These are phyloP conservation scores for Pseudoscleropodium purum DNA, from an alignment of 225 moss, liverwort and hornwort genomes.

Conservation along the genomic window DNA sequence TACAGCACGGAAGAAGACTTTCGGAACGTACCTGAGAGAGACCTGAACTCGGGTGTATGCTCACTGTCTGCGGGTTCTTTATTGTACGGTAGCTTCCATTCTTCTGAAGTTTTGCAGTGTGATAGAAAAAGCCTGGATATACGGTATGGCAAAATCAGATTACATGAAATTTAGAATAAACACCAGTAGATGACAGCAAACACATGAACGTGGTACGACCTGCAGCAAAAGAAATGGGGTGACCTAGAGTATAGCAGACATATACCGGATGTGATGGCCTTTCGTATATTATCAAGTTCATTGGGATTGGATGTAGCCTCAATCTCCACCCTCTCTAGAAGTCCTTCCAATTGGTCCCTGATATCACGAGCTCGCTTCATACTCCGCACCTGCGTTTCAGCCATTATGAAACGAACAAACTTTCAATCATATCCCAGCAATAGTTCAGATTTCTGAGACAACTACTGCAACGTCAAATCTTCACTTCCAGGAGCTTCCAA, in stretches of 20 bases:
- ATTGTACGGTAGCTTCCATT: constrained; percentile 84
- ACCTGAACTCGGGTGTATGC: constrained; percentile 91
- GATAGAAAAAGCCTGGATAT: constrained; percentile 73
- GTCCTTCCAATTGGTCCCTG: constrained; percentile 88
- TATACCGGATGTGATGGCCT: constrained; percentile 75
- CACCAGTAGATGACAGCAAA: not conserved
- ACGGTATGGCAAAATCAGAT: not conserved
- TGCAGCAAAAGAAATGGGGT: not conserved
- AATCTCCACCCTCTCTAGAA: constrained; percentile 89
- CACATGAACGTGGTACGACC: not conserved
- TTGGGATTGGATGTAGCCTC: constrained; percentile 63
- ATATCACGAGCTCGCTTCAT: constrained; percentile 98
- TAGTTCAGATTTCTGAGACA: not conserved
- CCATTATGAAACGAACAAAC: not conserved
- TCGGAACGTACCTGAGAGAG: constrained; percentile 51
- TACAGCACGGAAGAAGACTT: not conserved
- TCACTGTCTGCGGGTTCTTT: constrained; percentile 82
- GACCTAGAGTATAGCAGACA: not conserved
- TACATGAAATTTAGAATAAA: not conserved
- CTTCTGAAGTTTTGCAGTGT: constrained; percentile 86
- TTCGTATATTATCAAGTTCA: constrained; percentile 77
- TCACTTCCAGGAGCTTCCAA: not conserved
- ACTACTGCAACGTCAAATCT: not conserved
- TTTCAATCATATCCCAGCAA: not conserved
- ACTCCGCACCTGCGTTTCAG: constrained; percentile 55